These are phyloP conservation scores for Lizanozyma gosingica DNA, from an alignment of 1,139 yeast species.

Conservation along the genomic window DNA sequence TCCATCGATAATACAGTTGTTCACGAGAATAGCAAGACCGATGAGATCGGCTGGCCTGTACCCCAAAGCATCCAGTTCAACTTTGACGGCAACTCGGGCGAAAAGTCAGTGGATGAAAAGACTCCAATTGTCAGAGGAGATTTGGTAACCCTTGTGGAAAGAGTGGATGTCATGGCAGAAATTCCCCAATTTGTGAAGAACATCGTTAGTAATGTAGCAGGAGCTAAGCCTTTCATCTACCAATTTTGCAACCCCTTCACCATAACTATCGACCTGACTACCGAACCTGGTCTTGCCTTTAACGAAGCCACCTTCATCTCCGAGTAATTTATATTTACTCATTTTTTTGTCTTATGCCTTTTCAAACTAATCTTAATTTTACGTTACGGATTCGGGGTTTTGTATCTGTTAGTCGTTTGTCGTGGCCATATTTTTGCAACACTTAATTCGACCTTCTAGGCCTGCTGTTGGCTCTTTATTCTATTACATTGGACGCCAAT, in stretches of 20 bases:
- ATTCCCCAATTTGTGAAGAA: conserved; percentile 90
- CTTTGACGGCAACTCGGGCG: conserved; percentile 37
- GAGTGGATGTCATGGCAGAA: conserved; percentile 97
- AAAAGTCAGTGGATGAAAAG: conserved; percentile 29
- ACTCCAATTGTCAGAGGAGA: conserved; percentile 38
- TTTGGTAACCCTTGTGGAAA: conserved; percentile 58
- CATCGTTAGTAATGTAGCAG: conserved; percentile 90
- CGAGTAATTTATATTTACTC: conserved; percentile 15
- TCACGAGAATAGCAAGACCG: conserved; percentile 53
- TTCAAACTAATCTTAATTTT: not conserved
- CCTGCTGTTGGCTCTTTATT: not conserved
- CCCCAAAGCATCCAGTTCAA: conserved; percentile 62
- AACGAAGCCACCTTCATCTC: conserved; percentile 77
- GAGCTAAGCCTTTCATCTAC: conserved; percentile 90
- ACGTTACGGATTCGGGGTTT: not conserved
- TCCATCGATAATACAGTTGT: conserved; percentile 57
- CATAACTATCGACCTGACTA: conserved; percentile 24
- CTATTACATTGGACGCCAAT: no score
- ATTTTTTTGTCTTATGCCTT: conserved; percentile 1
- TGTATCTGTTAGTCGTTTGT: not conserved
- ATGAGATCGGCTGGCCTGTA: conserved; percentile 88
- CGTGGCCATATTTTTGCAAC: not conserved
- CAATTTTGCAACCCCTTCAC: conserved; percentile 64
- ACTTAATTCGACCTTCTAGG: not conserved
- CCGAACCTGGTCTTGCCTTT: conserved; percentile 64